Evolutionary conservation across 1,284 basidiomycete species (phyloP), one percentile per base, ranked within the genome.

Genomic region (Heliocybe sulcata): DNA sequence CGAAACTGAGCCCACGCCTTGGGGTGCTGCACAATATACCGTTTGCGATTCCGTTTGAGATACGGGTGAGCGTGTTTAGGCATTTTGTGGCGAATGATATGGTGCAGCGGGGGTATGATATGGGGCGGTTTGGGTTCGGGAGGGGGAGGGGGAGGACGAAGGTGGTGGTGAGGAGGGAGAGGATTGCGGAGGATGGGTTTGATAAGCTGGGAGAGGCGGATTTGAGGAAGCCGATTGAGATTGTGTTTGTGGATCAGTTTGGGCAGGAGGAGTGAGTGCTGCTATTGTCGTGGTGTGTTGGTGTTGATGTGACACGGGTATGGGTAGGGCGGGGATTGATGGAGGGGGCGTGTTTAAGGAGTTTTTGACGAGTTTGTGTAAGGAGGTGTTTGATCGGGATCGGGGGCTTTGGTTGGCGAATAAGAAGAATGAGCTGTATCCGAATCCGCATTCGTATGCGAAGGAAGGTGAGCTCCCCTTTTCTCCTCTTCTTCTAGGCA

Each of bases 321-420:
- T 54, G 8, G 60, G 55, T 58, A 89, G 90, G 65, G 87, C 87
- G 27, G 93, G 94, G 0, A 95, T 96, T 31, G 95, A 99, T 63
- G 96, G 96, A 1, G 95, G 97, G 2, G 96, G 97, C 0, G 84
- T 99, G 8, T 98, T 98, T 76, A 99, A 99, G 67, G 97, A 98
- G 70, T 97, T 99, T 65, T 82, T 99, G 64, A 98, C 94, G 1
- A 89, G 87, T 12, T 69, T 98, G 20, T 88, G 85, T 54, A 94
- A 91, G 64, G 94, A 98, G 68, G 95, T 91, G 0, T 98, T 99
- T 60, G 94, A 99, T 64, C 90, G 90, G 0, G 85, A 98, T 65
- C 84, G 94, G 16, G 97, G 97, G 1, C 73, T 99, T 12, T 99
- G 96, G 96, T 74, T 94, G 45, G 85, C 83, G 26, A 99, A 89